phyloP scores from a whole-genome alignment of 164 flowering plant genomes.

The Nelumbo lutea region DNA sequence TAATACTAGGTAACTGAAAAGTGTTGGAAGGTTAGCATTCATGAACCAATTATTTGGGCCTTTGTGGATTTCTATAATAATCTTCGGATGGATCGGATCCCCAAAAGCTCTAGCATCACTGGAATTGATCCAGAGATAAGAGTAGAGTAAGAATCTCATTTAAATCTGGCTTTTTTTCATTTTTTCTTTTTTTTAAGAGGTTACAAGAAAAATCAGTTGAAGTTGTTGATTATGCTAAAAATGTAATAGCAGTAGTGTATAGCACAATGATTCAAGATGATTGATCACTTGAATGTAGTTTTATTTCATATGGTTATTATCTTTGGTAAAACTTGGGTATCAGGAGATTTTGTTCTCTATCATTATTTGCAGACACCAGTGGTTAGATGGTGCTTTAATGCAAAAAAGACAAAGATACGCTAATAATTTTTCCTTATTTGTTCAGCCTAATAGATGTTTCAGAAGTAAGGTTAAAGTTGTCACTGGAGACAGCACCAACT shows the following conservation, averaged over 20 bases:
- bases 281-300: too few relatives aligned
- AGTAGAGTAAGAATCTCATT: conserved; percentile 56
- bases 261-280: too few relatives aligned
- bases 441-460: conserved; percentile 92
- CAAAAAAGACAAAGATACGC: neutral
- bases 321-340: neutral
- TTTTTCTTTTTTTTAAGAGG: neutral
- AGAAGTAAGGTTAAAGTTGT: conserved; percentile 70
- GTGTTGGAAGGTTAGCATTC: conserved; percentile 78
- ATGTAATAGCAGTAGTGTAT: too few relatives aligned
- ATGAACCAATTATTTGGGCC: conserved; percentile 97
- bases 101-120: conserved; percentile 49
- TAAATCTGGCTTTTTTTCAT: neutral
- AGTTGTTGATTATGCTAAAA: too few relatives aligned
- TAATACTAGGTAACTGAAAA: conserved; percentile 71
- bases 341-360: neutral
- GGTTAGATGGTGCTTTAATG: neutral
- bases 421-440: conserved; percentile 8
- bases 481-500: conserved; percentile 81
- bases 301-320: too few relatives aligned
- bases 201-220: too few relatives aligned
- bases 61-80: conserved; percentile 61
- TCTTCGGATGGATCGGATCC: conserved; percentile 72
- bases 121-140: conserved; percentile 97
- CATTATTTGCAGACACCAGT: neutral